Percentiles rank a stretch among this genome's conserved stretches.
These are phyloP conservation scores for Brasilioporus rufonigricans DNA, from an alignment of 768 basidiomycete species.

Conservation along the genomic window DNA sequence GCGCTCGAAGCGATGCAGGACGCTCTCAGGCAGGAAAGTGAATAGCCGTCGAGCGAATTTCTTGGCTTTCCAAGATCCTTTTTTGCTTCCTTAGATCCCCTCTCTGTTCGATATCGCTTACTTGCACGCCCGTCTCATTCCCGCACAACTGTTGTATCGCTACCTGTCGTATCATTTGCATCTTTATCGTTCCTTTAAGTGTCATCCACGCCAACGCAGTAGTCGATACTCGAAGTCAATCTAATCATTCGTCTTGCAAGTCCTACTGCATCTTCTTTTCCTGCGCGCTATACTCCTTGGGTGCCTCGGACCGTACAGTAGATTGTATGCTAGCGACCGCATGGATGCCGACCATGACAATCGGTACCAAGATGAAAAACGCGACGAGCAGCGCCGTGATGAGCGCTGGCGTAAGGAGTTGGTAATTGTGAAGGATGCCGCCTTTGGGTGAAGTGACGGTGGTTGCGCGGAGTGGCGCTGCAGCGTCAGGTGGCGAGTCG, in stretches of 20 bases:
- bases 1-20: constrained; percentile 62
- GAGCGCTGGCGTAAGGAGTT: constrained; percentile 73
- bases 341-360: constrained; percentile 59
- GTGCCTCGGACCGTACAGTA: constrained; percentile 57
- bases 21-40: constrained; percentile 20
- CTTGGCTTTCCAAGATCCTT: not conserved
- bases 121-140: constrained; percentile 10
- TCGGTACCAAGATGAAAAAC: constrained; percentile 67
- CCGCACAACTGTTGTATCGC: constrained; percentile 29
- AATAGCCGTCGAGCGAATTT: constrained; percentile 12
- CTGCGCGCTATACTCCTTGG: constrained; percentile 63
- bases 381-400: constrained; percentile 62
- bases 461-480: constrained; percentile 33
- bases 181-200: constrained; percentile 24
- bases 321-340: constrained; percentile 75
- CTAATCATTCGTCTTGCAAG: constrained; percentile 18
- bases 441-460: constrained; percentile 35
- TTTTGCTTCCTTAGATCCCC: constrained; percentile 13
- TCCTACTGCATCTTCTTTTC: constrained; percentile 76
- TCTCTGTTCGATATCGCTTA: constrained; percentile 7
- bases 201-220: constrained; percentile 17
- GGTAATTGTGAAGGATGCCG: constrained; percentile 71
- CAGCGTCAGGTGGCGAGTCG: constrained; percentile 25
- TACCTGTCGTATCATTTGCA: constrained; percentile 25
- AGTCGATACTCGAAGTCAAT: constrained; percentile 16